Base-by-base conservation (phyloP, 768 basidiomycete species). In the Chiua virens region DNA sequence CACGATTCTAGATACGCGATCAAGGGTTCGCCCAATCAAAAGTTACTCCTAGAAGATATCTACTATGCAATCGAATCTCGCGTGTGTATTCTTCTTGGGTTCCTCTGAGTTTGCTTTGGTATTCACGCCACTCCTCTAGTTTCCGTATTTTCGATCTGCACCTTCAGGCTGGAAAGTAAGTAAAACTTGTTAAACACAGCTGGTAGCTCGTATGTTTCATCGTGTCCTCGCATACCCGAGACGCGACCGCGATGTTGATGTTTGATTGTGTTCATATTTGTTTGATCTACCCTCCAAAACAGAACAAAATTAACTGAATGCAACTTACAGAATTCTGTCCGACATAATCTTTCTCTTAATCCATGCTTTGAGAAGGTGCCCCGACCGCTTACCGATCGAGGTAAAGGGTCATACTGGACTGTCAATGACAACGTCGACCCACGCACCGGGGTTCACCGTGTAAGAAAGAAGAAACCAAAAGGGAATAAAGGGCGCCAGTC, bases 141-240 rank as follows among this genome's bases (percentile, higher is more conserved):
- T 93, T 64, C 91, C 91, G 17, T 93, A 92, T 67, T 93, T 93
- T 73, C 75, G 90, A 70, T 84, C 79, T 25, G 91, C 91, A 6
- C 89, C 90, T 34, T 84, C 85, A 54, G 91, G 91, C n/a, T 93
- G 91, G 91, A 93, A 93, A 78, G 90, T 90, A 62, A 79, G 85
- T 69, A 42, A 41, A 4, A 15, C 15, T 38, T 25, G 30, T 17
- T 21, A 40, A 37, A 23, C 45, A 32, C 22, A 49, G 44, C 49
- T 39, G n/a, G 46, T 45, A 4, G 28, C 38, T 23, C 13, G 20
- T 44, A 37, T 37, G 8, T 43, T 32, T 8, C 40, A 42, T 17
- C 37, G 52, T 42, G 56, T 55, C 44, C 41, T 50, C 28, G 32
- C 48, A 22, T 50, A 50, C 45, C 21, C 52, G 56, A 42, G 58